phyloP scores from a whole-genome alignment of 2,329 filamentous ascomycete species.

The Colletotrichum endophyticum region DNA sequence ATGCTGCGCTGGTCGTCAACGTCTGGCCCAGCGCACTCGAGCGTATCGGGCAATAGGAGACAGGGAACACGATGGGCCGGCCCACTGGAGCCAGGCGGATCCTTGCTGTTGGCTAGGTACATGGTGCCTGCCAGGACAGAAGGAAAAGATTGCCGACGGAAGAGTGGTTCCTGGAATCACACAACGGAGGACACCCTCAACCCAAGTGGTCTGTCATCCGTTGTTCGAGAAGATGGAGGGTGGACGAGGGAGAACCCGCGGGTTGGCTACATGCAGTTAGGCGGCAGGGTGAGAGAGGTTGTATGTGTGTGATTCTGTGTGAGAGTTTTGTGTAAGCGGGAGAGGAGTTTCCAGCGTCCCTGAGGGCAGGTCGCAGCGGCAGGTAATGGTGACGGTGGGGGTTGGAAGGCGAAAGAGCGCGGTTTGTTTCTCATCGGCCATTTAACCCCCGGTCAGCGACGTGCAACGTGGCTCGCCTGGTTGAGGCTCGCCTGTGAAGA shows the following conservation, averaged over 20 bases:
- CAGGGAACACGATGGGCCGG: conserved; percentile 11
- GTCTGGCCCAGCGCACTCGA: neutral
- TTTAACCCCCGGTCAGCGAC: conserved; percentile 17
- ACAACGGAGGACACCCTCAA: neutral
- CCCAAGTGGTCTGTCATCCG: conserved; percentile 7
- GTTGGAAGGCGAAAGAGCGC: neutral
- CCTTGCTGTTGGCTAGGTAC: neutral
- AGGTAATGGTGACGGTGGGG: neutral
- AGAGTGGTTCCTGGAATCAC: conserved; percentile 15
- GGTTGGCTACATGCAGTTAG: neutral
- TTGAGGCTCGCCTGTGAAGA: conserved; percentile 21
- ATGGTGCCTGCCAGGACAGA: neutral
- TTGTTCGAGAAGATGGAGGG: conserved; percentile 2
- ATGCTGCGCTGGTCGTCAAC: neutral
- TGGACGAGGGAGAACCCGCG: conserved; percentile 1
- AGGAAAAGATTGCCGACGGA: conserved; percentile 16
- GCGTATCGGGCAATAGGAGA: neutral
- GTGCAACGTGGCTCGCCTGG: conserved; percentile 26
- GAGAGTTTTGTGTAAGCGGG: neutral
- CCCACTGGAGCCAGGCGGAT: conserved; percentile 7
- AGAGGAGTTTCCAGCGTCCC: neutral
- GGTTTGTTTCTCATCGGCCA: conserved; percentile 15
- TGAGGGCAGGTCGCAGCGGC: neutral
- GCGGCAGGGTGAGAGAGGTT: neutral
- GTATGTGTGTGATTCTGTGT: neutral